phyloP scores from a whole-genome alignment of 306 rosid genomes.

The Cicer cuneatum region DNA sequence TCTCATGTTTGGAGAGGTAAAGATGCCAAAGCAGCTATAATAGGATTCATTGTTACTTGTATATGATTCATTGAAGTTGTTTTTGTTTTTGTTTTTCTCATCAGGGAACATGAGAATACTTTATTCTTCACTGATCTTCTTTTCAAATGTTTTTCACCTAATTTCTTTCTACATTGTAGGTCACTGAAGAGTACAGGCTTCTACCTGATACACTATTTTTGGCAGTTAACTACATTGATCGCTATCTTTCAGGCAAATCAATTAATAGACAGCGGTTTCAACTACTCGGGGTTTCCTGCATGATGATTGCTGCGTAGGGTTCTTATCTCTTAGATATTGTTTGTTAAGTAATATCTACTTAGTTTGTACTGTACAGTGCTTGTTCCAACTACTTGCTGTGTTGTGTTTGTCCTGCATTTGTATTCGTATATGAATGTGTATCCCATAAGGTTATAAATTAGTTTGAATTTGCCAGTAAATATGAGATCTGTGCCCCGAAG shows the following conservation, averaged over 20 bases:
- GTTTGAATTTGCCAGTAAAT: conserved; percentile 63
- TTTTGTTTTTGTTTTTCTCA: neutral
- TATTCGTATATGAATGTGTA: neutral
- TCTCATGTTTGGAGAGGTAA: conserved; percentile 3
- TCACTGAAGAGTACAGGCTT: conserved; percentile 85
- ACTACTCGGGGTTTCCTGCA: conserved; percentile 84
- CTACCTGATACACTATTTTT: conserved; percentile 80
- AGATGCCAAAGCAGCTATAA: neutral
- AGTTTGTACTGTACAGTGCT: neutral
- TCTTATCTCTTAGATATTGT: conserved; percentile 41
- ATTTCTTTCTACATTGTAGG: conserved; percentile 54
- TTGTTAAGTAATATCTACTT: conserved; percentile 6
- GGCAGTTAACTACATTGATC: conserved; percentile 80
- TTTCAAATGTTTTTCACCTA: conserved; percentile 17
- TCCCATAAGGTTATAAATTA: conserved; percentile 16
- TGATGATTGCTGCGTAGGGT: conserved; percentile 95
- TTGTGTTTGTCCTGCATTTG: conserved; percentile 25
- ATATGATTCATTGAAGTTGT: neutral
- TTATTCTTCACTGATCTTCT: neutral
- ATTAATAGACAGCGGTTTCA: conserved; percentile 70
- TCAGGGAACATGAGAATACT: neutral
- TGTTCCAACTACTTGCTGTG: neutral
- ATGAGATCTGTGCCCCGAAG: conserved; percentile 89
- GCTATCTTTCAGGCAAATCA: conserved; percentile 78
- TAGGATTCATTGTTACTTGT: neutral